Conservation (phyloP, 768 basidiomycete species). For the Stropharia rugosoannulata region DNA sequence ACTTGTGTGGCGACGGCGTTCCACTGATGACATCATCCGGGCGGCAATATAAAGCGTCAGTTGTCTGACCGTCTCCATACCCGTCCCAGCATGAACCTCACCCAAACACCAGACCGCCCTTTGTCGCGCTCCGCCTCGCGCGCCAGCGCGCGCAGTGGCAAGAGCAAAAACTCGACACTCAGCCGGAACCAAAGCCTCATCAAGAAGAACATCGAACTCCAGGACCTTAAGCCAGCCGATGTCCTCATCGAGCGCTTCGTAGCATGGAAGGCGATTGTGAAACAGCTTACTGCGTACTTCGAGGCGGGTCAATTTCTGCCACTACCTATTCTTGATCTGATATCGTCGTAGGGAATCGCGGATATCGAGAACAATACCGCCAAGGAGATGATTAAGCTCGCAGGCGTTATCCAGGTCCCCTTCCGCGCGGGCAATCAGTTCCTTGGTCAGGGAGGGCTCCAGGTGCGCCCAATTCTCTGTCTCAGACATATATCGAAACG, state of each 20-base stretch:
- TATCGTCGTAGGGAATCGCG: constrained; percentile 40
- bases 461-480: constrained; percentile 38
- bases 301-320: constrained; percentile 40
- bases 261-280: constrained; percentile 95
- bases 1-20: constrained; percentile 1
- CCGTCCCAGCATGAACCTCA: constrained; percentile 1
- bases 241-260: constrained; percentile 94
- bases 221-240: constrained; percentile 91
- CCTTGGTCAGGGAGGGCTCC: constrained; percentile 94
- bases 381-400: constrained; percentile 88
- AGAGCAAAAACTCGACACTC: constrained; percentile 55
- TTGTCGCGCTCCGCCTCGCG: constrained; percentile 38
- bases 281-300: constrained; percentile 93
- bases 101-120: background rate
- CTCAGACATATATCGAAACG: background rate
- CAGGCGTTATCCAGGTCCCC: constrained; percentile 95
- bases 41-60: background rate
- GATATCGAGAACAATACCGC: constrained; percentile 97
- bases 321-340: background rate
- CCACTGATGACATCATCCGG: background rate
- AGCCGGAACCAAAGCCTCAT: constrained; percentile 86
- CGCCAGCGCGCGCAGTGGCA: constrained; percentile 51
- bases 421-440: constrained; percentile 97
- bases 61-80: background rate
- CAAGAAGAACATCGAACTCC: constrained; percentile 89